Conservation (phyloP, 2,329 filamentous ascomycete species). For the Arthrobotrys sinensis region DNA sequence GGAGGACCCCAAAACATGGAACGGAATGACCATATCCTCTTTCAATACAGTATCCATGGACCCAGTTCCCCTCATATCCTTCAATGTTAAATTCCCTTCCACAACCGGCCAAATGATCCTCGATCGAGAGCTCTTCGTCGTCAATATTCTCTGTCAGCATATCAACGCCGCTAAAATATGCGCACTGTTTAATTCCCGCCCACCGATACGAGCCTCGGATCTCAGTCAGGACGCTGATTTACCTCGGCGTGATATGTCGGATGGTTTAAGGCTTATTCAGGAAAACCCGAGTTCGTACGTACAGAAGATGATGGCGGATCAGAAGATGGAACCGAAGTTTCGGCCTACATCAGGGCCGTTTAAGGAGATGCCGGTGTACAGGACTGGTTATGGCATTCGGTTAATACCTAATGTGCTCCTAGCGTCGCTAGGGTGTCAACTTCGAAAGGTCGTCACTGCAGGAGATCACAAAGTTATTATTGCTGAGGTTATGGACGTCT, state of each 20-base stretch:
- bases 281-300: slow-evolving; percentile 6
- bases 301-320: slow-evolving; percentile 18
- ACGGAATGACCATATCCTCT: slow-evolving; percentile 64
- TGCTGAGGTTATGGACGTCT: slow-evolving; percentile 56
- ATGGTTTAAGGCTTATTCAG: slow-evolving; percentile 20
- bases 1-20: slow-evolving; percentile 58
- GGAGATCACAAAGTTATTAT: slow-evolving; percentile 55
- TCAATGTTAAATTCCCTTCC: slow-evolving; percentile 64
- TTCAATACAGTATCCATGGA: slow-evolving; percentile 64
- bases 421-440: slow-evolving; percentile 45
- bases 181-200: slow-evolving; percentile 37
- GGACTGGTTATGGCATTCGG: slow-evolving; percentile 44
- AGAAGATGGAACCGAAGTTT: slow-evolving; percentile 47
- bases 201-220: slow-evolving; percentile 19
- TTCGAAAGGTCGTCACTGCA: slow-evolving; percentile 41
- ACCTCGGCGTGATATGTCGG: background rate
- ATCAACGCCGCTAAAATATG: slow-evolving; percentile 45
- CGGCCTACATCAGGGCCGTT: slow-evolving; percentile 42
- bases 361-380: slow-evolving; percentile 53
- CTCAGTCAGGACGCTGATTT: background rate
- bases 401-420: slow-evolving; percentile 52
- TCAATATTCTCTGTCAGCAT: slow-evolving; percentile 55
- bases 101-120: slow-evolving; percentile 51
- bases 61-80: slow-evolving; percentile 63
- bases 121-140: slow-evolving; percentile 53